Evolutionary conservation across 106 monocot species (phyloP), one percentile per base, ranked within the genome.

Genomic region (Allium sativum): DNA sequence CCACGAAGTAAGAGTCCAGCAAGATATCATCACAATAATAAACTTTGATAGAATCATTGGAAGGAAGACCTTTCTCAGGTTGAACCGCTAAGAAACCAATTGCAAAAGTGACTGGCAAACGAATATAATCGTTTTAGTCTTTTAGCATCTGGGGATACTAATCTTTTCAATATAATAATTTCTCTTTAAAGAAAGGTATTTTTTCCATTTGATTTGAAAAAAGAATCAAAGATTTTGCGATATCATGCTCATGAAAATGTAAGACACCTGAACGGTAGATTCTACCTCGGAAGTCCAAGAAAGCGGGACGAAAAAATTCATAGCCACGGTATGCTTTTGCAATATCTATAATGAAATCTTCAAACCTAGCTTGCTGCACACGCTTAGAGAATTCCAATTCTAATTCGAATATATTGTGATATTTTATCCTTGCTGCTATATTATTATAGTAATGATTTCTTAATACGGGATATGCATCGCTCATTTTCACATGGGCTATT

Each of bases 231-330:
- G 48, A 51, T 21, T 1, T 7, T 51, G 65, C 65, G 12, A 48
- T 8, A 66, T 66, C 51, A 66, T 42, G 6, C 51, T 66, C 51
- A 31, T n/a, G 31, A 18, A 7, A 66, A 8, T 52, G 31, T 8
- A 66, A 52, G 9, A 66, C n/a, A 17, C 51, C 21, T 4, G 12
- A 18, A 0, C 53, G 66, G 65, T 65, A 65, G 50, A 58, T 58
- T 58, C 20, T 1, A 58, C 20, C 58, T 31, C 7, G 20, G 58
- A 21, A 21, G 7, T 21, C 58, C 6, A 21, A 31, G 7, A 21
- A 9, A 4, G 20, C 20, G 3, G 6, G 6, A 19, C 9, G 1
- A 3, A 11, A 58, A 21, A 58, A 58, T 6, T 9, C 7, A 58
- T 21, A 58, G 31, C 22, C 21, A 40, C 12, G 11, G 58, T 58